Evolutionary conservation across 495 filamentous ascomycete genomes (phyloP), one percentile per base, ranked within the genome.

Genomic region (Trichoderma erinaceum): DNA sequence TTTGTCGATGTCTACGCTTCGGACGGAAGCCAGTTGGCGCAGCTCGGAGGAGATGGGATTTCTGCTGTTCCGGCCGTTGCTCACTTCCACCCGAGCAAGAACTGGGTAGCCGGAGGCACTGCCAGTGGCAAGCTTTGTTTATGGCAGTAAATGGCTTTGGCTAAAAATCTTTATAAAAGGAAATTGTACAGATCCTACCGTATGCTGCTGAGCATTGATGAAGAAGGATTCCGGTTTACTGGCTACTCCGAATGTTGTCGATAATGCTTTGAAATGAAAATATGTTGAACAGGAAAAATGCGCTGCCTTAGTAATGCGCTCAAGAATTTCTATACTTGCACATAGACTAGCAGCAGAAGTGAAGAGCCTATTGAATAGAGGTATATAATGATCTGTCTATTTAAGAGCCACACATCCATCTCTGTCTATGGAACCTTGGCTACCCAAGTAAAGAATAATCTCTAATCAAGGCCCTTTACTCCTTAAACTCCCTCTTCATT

Each of bases 51-150:
- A 7, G 90, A 93, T 4, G 90, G 90, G 3, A 96, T 98, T 69
- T 96, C 90, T 15, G 94, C 95, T 25, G 96, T 99, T 11, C 95
- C 95, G 23, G 92, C 96, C 1, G 95, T 96, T 3, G 90, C 93
- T 3, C 88, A 91, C 64, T 96, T 97, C 70, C 95, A 99, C 74
- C 89, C 91, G 2, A 90, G 85, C 8, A 82, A 86, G 78, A 89
- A 97, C 72, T 99, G 95, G 95, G 87, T 99, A 56, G 93, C 90
- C 4, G 94, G 89, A 23, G 95, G 94, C 1, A 98, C 89, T 15
- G 92, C 89, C 4, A 97, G 93, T 75, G 95, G 95, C 18, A 98
- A 98, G 77, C 73, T 98, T 38, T 93, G 88, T 75, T 76, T 99
- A 41, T 99, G 93, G 91, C 89, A 88, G 88, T 97, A 79, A 83